These are phyloP conservation scores for Sporothrix mexicana DNA, from an alignment of 2,329 filamentous ascomycete species.

Conservation along the genomic window DNA sequence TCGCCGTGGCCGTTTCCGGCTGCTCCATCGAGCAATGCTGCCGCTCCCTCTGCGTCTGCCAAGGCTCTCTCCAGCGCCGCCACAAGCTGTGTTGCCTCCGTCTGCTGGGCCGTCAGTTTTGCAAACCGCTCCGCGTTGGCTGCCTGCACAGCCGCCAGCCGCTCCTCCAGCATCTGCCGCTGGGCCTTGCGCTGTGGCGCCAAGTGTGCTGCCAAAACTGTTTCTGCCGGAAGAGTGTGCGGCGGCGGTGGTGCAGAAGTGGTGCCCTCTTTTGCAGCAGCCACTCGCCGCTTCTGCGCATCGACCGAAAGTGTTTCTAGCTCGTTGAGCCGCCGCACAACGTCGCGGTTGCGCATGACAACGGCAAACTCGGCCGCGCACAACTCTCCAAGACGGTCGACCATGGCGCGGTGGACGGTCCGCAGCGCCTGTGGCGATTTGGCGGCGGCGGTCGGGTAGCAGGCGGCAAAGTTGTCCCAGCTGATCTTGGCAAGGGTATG, in stretches of 20 bases:
- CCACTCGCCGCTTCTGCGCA: constrained; percentile 51
- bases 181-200: constrained; percentile 58
- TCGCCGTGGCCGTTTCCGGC: constrained; percentile 5
- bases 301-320: constrained; percentile 62
- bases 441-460: constrained; percentile 65
- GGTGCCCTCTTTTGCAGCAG: constrained; percentile 38
- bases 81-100: constrained; percentile 60
- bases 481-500: constrained; percentile 62
- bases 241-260: constrained; percentile 43
- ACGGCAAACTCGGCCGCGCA: constrained; percentile 65
- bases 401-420: constrained; percentile 64
- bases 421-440: constrained; percentile 58
- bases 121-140: constrained; percentile 62
- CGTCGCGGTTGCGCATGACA: constrained; percentile 58
- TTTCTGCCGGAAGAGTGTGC: constrained; percentile 60
- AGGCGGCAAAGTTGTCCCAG: constrained; percentile 63
- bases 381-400: constrained; percentile 59
- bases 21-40: constrained; percentile 52
- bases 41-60: constrained; percentile 61
- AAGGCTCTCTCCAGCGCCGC: constrained; percentile 57
- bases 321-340: constrained; percentile 64
- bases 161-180: constrained; percentile 62
- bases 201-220: constrained; percentile 62
- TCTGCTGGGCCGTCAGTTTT: constrained; percentile 59
- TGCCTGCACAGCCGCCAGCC: constrained; percentile 61